phyloP scores from a whole-genome alignment of 805 yeast genomes.

The Pichia manshurica region DNA sequence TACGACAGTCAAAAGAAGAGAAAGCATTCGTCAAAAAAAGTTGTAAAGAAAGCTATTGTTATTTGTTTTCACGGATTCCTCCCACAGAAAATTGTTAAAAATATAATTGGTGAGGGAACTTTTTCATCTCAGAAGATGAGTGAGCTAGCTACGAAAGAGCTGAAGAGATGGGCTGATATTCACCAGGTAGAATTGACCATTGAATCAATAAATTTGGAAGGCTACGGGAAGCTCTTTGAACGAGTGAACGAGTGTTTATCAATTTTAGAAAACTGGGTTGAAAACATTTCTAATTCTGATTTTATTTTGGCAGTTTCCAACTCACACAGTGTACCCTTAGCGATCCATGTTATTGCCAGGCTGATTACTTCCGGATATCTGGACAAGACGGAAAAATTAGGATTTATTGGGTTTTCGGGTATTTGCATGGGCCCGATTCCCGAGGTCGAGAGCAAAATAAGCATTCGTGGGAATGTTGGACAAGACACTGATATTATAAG shows the following conservation, averaged over 20 bases:
- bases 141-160: slow-evolving; percentile 68
- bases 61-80: slow-evolving; percentile 94
- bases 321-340: slow-evolving; percentile 90
- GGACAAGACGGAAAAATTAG: slow-evolving; percentile 50
- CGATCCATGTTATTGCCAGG: slow-evolving; percentile 58
- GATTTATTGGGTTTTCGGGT: slow-evolving; percentile 88
- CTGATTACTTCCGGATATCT: slow-evolving; percentile 49
- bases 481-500: slow-evolving; percentile 79
- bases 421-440: slow-evolving; percentile 85
- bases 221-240: slow-evolving; percentile 82
- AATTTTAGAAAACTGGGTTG: slow-evolving; percentile 62
- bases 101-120: slow-evolving; percentile 85
- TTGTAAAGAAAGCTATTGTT: slow-evolving; percentile 54
- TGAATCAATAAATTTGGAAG: slow-evolving; percentile 84
- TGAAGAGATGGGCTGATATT: slow-evolving; percentile 55
- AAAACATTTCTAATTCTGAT: slow-evolving; percentile 57
- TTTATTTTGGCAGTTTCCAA: slow-evolving; percentile 81
- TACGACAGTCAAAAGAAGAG: slow-evolving; percentile 13
- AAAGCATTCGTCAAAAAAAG: slow-evolving; percentile 3
- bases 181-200: slow-evolving; percentile 42
- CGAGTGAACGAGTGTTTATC: slow-evolving; percentile 70
- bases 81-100: slow-evolving; percentile 77
- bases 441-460: slow-evolving; percentile 75
- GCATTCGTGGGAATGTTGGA: slow-evolving; percentile 62
- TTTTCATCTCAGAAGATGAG: slow-evolving; percentile 84